A percentile compares a stretch with the other conserved stretches of the same genome.
Conservation (phyloP, 345 rosid species). For the Rhizophora apiculata region DNA sequence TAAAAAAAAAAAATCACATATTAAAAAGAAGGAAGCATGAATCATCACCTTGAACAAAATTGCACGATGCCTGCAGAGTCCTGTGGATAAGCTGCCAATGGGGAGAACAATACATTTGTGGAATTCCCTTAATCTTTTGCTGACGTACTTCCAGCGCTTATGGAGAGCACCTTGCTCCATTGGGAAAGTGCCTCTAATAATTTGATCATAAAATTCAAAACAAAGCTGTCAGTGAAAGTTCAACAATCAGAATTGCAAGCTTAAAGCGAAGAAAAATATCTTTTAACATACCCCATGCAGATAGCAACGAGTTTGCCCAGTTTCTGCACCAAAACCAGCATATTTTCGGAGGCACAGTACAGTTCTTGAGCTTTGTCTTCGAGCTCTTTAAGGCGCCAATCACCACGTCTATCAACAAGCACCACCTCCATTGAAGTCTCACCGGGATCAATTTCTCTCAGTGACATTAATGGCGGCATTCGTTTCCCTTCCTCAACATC, state of each 20-base stretch:
- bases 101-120: constrained; percentile 80
- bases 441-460: constrained; percentile 59
- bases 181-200: constrained; percentile 67
- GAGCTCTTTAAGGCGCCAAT: constrained; percentile 72
- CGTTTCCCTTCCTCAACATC: constrained; percentile 55
- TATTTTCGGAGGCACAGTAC: constrained; percentile 65
- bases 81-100: constrained; percentile 75
- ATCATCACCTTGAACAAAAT: constrained; percentile 75
- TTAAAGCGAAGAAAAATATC: neutral
- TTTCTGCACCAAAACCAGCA: constrained; percentile 66
- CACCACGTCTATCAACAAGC: constrained; percentile 67
- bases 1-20: neutral
- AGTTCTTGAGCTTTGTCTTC: constrained; percentile 86
- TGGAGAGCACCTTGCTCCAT: constrained; percentile 81
- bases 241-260: neutral
- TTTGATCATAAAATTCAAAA: constrained; percentile 1
- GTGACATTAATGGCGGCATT: constrained; percentile 68
- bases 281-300: constrained; percentile 67
- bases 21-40: neutral
- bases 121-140: constrained; percentile 62
- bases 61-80: constrained; percentile 96
- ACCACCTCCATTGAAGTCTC: constrained; percentile 85
- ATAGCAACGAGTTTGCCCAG: constrained; percentile 85
- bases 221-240: neutral
- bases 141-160: constrained; percentile 69